Evolutionary conservation across 2,329 filamentous ascomycete genomes (phyloP).

Genomic region (Epichloe coenophiala): DNA sequence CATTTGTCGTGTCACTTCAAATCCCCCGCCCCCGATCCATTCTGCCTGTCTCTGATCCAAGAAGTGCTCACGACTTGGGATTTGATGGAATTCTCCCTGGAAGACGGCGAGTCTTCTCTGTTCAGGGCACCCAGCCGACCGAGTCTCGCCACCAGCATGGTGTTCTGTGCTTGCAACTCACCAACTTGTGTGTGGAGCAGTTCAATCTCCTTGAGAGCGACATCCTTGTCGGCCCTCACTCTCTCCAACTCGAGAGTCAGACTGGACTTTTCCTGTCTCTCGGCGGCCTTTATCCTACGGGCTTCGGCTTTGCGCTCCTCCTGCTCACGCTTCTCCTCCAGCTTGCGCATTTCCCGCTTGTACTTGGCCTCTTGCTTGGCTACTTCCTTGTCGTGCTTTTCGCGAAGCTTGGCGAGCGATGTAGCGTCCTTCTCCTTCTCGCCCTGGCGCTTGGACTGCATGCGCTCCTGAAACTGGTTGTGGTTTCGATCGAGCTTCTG

Average conservation of each 20-base stretch:
- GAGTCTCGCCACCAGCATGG: slow-evolving; percentile 39
- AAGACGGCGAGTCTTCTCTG: slow-evolving; percentile 6
- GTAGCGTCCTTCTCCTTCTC: slow-evolving; percentile 35
- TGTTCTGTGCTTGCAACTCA: slow-evolving; percentile 47
- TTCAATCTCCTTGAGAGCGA: slow-evolving; percentile 38
- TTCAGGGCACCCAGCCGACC: slow-evolving; percentile 31
- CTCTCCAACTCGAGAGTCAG: slow-evolving; percentile 40
- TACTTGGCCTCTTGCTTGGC: slow-evolving; percentile 56
- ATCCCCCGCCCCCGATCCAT: too few relatives aligned
- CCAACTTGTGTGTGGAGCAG: slow-evolving; percentile 41
- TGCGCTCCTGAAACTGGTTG: slow-evolving; percentile 37
- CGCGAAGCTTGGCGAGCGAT: slow-evolving; percentile 41
- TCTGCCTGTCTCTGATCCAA: too few relatives aligned
- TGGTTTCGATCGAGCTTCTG: slow-evolving; percentile 51
- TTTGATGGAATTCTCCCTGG: neutral
- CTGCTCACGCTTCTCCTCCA: slow-evolving; percentile 48
- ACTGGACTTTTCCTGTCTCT: slow-evolving; percentile 39
- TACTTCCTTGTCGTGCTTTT: slow-evolving; percentile 49
- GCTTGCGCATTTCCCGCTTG: slow-evolving; percentile 46
- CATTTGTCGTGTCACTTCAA: neutral
- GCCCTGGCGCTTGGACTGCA: slow-evolving; percentile 30
- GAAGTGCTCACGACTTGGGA: slow-evolving; percentile 2
- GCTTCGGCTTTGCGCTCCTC: slow-evolving; percentile 49
- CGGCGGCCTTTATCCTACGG: slow-evolving; percentile 33
- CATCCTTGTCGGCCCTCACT: slow-evolving; percentile 34